Base-by-base conservation (phyloP, 2,329 filamentous ascomycete genomes). In the Ophiostoma quercus region DNA sequence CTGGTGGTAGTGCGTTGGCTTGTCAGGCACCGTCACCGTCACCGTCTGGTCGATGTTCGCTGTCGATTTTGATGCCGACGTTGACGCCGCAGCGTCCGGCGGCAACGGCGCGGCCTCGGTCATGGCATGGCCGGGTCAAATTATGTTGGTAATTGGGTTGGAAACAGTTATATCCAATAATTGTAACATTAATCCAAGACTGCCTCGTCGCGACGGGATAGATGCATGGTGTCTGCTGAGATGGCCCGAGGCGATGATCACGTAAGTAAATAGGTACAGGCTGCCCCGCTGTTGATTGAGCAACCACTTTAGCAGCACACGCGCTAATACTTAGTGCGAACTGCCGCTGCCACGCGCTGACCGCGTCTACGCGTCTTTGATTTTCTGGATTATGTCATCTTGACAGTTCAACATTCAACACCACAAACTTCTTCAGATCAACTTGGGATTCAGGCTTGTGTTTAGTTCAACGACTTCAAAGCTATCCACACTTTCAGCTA, bases 1-100 rank as follows among this genome's bases (percentile, higher is more conserved):
- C 71, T 84, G 83, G 9, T 85, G 87, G 74, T 90, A 90, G 74
- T 78, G 69, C 16, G 8, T 32, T 8, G 51, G 22, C 57, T 32
- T 16, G 8, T 34, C 32, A n/a, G 60, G 16, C n/a, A 12, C 19
- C 25, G 12, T 19, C n/a, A 12, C 19, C 25, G 12, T 19, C 73
- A 37, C 6, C 12, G 71, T 73, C 25, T 37, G 2, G 4, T 32
- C 14, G 8, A 29, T 29, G 14, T n/a, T 25, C 25, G 37, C 22
- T 19, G 29, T 37, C 3, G 57, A 11, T 29, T 57, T 43, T 34
- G 63, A 11, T 22, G 66, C 11, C 41, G 66, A 22, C n/a, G 54
- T 60, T 60, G 54, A 60, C 54, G 62, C 51, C 37, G 51, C 51
- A 34, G 39, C 41, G 11, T 66, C 68, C 19, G 66, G 32, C 66